Evolutionary conservation across 1,284 basidiomycete species (phyloP).

Genomic region (Ceratobasidium papillatum): DNA sequence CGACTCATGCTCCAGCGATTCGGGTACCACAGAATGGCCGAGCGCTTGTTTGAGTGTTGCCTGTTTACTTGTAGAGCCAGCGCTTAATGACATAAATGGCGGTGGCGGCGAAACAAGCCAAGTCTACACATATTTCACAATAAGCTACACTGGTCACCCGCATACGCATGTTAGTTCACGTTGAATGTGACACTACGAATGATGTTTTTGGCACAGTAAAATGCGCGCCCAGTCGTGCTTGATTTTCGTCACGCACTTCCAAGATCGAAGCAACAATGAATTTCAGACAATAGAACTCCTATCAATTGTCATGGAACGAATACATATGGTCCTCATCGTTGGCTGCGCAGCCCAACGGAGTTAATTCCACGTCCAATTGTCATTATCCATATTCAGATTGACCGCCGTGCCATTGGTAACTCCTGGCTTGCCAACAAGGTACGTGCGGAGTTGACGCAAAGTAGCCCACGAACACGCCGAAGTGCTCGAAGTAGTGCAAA

Average conservation of each 20-base stretch:
- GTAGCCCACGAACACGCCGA: slow-evolving; percentile 24
- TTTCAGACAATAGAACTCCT: not conserved
- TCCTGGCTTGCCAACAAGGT: slow-evolving; percentile 12
- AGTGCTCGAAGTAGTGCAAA: not conserved
- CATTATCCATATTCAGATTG: slow-evolving; percentile 30
- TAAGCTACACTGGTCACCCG: too few relatives aligned
- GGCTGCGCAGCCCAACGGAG: too few relatives aligned
- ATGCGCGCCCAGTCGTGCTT: too few relatives aligned
- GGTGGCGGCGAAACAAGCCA: not conserved
- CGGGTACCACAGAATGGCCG: not conserved
- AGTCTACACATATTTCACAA: too few relatives aligned
- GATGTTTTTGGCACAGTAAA: too few relatives aligned
- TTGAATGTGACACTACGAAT: too few relatives aligned
- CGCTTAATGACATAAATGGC: not conserved
- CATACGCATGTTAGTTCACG: too few relatives aligned
- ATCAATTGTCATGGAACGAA: not conserved
- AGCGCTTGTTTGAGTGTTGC: not conserved
- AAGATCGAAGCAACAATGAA: not conserved
- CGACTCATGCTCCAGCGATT: not conserved
- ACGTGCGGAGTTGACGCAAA: slow-evolving; percentile 33
- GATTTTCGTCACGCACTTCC: not conserved
- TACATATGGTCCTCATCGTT: not conserved
- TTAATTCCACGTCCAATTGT: slow-evolving; percentile 33
- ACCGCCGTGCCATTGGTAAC: slow-evolving; percentile 25
- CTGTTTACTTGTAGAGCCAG: not conserved